These are phyloP conservation scores for Apiospora sp. DNA, from an alignment of 2,329 filamentous ascomycete species.

Conservation along the genomic window DNA sequence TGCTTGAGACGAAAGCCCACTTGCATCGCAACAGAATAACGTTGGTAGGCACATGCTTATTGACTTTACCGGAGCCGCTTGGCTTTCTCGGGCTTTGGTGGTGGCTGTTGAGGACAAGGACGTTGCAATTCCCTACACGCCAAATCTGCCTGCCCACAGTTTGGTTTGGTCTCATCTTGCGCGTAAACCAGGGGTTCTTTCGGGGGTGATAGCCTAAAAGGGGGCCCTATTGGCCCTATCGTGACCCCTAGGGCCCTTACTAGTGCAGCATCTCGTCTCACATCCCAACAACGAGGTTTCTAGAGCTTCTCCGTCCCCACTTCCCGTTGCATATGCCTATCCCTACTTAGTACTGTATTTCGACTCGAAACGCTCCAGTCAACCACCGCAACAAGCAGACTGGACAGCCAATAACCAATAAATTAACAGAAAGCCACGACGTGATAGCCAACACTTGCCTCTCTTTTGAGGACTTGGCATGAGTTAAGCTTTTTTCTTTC, in stretches of 20 bases:
- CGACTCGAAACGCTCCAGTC: not conserved
- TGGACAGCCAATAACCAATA: not conserved
- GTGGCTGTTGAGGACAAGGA: not conserved
- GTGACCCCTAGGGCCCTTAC: not conserved
- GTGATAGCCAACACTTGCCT: not conserved
- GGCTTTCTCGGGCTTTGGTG: not conserved
- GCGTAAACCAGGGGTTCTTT: not conserved
- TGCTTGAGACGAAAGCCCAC: slow-evolving; percentile 2
- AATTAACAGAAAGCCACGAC: not conserved
- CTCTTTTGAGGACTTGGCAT: not conserved
- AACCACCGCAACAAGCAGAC: not conserved
- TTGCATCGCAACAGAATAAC: slow-evolving; percentile 14
- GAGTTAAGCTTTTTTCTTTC: not conserved
- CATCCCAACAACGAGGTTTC: slow-evolving; percentile 2
- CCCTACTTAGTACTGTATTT: slow-evolving; percentile 7
- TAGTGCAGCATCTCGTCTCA: slow-evolving; percentile 18
- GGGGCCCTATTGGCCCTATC: not conserved
- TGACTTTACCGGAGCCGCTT: not conserved
- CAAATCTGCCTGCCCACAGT: slow-evolving; percentile 1
- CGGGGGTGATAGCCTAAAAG: not conserved
- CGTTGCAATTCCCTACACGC: slow-evolving; percentile 7
- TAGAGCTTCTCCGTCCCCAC: slow-evolving; percentile 21
- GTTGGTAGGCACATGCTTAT: not conserved
- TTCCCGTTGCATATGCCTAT: slow-evolving; percentile 5
- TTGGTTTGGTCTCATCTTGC: slow-evolving; percentile 20